A percentile compares a stretch with the other conserved stretches of the same genome.
Conservation (phyloP, 108 stramenopile species). For the Pseudonitzschia delicatissima region DNA sequence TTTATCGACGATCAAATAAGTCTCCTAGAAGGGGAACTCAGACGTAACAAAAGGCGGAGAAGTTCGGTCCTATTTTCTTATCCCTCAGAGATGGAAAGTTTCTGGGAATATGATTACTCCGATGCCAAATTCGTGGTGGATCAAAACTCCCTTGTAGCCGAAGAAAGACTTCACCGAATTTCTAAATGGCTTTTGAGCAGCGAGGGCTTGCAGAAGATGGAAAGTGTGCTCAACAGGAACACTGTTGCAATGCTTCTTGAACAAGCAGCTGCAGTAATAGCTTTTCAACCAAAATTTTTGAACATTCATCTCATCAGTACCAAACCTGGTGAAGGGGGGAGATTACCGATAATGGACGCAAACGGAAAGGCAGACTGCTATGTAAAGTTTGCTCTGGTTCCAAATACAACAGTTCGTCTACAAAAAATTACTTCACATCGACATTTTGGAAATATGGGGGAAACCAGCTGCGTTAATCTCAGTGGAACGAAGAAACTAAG, state of each 20-base stretch:
- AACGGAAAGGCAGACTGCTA: slow-evolving; percentile 19
- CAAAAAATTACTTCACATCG: not conserved
- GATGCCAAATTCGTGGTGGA: not conserved
- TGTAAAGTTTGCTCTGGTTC: slow-evolving; percentile 12
- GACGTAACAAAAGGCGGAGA: not conserved
- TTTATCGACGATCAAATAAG: not conserved
- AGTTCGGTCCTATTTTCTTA: not conserved
- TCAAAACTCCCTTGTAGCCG: not conserved
- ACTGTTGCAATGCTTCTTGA: slow-evolving; percentile 9
- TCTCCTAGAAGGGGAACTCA: not conserved
- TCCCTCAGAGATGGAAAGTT: not conserved
- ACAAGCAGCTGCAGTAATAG: slow-evolving; percentile 14
- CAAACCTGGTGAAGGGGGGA: slow-evolving; percentile 5
- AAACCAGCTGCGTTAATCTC: not conserved
- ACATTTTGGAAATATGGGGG: not conserved
- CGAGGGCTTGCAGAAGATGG: slow-evolving; percentile 16
- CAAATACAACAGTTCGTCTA: too few relatives aligned
- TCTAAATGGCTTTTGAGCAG: slow-evolving; percentile 13
- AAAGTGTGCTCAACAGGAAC: not conserved
- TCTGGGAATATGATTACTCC: slow-evolving; percentile 18
- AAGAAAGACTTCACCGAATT: not conserved
- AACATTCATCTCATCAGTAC: slow-evolving; percentile 6
- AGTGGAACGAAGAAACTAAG: not conserved
- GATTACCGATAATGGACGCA: slow-evolving; percentile 9
- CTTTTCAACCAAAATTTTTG: slow-evolving; percentile 22